Evolutionary conservation across 352 stramenopile genomes (phyloP).

Genomic region (Phytophthora rubi): DNA sequence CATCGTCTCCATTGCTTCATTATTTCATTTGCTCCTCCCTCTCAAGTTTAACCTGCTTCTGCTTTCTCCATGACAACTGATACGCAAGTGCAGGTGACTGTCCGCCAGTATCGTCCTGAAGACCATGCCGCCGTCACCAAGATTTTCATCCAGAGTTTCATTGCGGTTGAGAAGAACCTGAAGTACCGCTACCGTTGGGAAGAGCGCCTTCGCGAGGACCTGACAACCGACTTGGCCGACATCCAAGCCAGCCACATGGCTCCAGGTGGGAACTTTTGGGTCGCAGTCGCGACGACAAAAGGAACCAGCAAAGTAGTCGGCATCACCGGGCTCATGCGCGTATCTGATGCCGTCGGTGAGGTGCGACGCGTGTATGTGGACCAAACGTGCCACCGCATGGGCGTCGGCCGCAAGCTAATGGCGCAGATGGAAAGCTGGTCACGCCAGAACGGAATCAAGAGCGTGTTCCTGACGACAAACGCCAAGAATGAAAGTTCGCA

Average conservation of each 20-base stretch:
- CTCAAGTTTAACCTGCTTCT: too few relatives aligned
- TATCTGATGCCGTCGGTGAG: conserved; percentile 19
- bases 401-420: conserved; percentile 32
- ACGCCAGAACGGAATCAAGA: conserved; percentile 16
- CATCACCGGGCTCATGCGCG: conserved; percentile 33
- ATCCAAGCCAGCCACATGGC: conserved; percentile 22
- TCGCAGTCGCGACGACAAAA: conserved; percentile 17
- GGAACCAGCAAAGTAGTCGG: conserved; percentile 20
- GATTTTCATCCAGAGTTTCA: conserved; percentile 18
- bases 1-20: not conserved
- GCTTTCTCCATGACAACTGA: not conserved
- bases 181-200: conserved; percentile 30
- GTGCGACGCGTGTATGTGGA: conserved; percentile 40
- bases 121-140: conserved; percentile 29
- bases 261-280: conserved; percentile 37
- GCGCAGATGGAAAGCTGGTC: conserved; percentile 21
- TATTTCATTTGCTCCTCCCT: not conserved
- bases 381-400: conserved; percentile 30
- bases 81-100: not conserved
- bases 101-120: conserved; percentile 26
- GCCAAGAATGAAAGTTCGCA: conserved; percentile 12
- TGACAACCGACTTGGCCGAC: conserved; percentile 27
- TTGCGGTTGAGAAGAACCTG: conserved; percentile 22
- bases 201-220: conserved; percentile 24
- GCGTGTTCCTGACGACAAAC: conserved; percentile 34